Evolutionary conservation across 148 eudicot genomes (phyloP).

Genomic region (Pharnaceum exiguum): DNA sequence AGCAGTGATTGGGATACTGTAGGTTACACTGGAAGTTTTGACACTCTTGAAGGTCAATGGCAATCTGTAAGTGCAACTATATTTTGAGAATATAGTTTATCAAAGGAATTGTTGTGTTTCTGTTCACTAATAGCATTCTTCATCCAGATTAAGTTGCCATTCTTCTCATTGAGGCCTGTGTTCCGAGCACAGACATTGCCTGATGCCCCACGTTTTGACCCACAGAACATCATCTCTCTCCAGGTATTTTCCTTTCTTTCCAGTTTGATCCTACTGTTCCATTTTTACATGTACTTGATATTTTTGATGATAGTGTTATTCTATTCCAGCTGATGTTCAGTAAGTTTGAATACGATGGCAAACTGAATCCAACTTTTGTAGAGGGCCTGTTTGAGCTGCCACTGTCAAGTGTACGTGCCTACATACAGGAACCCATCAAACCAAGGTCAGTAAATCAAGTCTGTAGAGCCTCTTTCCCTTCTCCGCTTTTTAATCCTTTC

Average conservation of each 20-base stretch:
- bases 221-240: constrained; percentile 61
- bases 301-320: constrained; percentile 5
- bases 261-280: not conserved
- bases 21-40: constrained; percentile 83
- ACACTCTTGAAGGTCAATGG: constrained; percentile 93
- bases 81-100: not conserved
- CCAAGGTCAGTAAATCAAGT: constrained; percentile 50
- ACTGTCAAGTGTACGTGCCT: constrained; percentile 68
- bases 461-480: not conserved
- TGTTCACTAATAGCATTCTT: constrained; percentile 1
- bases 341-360: constrained; percentile 92
- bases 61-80: constrained; percentile 63
- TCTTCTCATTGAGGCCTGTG: constrained; percentile 73
- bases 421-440: constrained; percentile 69
- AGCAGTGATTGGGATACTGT: constrained; percentile 96
- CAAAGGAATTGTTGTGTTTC: not conserved
- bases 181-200: constrained; percentile 78
- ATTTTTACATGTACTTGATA: not conserved
- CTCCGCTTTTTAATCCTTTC: not conserved
- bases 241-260: constrained; percentile 40
- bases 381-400: constrained; percentile 98
- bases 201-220: constrained; percentile 80
- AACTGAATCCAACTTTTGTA: constrained; percentile 79
- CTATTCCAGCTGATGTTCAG: constrained; percentile 93
- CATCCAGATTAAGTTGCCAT: constrained; percentile 65